phyloP scores from a whole-genome alignment of 441 rosid species.

The Isatis lusitanica region DNA sequence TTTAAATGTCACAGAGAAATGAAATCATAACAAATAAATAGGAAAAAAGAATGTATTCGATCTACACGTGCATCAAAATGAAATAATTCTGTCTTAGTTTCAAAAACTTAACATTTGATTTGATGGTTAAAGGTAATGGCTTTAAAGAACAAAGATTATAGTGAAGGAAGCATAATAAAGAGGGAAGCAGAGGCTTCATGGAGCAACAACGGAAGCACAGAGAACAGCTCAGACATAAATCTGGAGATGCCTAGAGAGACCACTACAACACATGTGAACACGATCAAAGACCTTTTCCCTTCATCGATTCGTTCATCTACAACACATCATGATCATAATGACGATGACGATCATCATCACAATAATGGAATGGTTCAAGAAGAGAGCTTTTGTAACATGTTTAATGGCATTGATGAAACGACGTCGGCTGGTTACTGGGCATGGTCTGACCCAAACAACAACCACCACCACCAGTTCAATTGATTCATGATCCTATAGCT shows the following conservation, averaged over 20 bases:
- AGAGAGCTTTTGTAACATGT: conserved; percentile 74
- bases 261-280: conserved; percentile 37
- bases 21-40: not conserved
- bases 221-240: conserved; percentile 62
- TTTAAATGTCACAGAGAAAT: not conserved
- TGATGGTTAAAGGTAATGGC: conserved; percentile 51
- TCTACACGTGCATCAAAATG: not conserved
- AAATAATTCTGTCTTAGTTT: not conserved
- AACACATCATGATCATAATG: conserved; percentile 26
- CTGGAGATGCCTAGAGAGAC: conserved; percentile 35
- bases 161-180: conserved; percentile 44
- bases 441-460: conserved; percentile 67
- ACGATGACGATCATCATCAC: conserved; percentile 30
- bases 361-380: conserved; percentile 58
- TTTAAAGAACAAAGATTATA: conserved; percentile 55
- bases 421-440: conserved; percentile 63
- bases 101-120: conserved; percentile 9
- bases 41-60: not conserved
- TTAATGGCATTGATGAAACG: conserved; percentile 76
- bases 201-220: conserved; percentile 71
- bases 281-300: conserved; percentile 54
- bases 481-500: conserved; percentile 19
- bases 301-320: conserved; percentile 58
- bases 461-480: conserved; percentile 38
- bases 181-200: conserved; percentile 70